Evolutionary conservation across 371 early-diverging fungal genomes (phyloP).

Genomic region (Syncephalis fuscata): DNA sequence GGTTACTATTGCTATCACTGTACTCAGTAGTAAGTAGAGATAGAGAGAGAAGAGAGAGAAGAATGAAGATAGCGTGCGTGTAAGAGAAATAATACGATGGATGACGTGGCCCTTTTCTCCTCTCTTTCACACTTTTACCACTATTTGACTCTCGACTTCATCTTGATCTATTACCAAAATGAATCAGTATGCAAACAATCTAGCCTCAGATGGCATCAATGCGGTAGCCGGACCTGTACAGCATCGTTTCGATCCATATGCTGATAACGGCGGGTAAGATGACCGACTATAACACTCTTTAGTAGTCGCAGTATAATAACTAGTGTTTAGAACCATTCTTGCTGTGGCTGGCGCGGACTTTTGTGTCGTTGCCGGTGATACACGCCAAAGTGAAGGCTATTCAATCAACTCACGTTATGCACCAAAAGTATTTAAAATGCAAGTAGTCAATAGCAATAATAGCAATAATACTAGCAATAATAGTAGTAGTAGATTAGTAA

Average conservation of each 20-base stretch:
- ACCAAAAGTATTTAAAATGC: constrained; percentile 84
- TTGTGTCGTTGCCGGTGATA: constrained; percentile 92
- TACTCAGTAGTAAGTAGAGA: too few species aligned
- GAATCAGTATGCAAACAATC: too few species aligned
- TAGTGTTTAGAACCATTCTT: constrained; percentile 58
- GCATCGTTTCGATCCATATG: constrained; percentile 62
- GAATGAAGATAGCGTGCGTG: too few species aligned
- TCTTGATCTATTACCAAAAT: too few species aligned
- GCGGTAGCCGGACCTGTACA: constrained; percentile 26
- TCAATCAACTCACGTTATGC: constrained; percentile 87
- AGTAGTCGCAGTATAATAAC: neutral
- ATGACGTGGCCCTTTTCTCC: too few species aligned
- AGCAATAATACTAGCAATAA: neutral
- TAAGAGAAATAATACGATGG: too few species aligned
- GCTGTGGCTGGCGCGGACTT: constrained; percentile 94
- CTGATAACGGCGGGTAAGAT: constrained; percentile 56
- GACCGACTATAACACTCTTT: neutral
- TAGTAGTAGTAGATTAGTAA: neutral
- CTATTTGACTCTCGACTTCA: too few species aligned
- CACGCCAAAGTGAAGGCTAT: constrained; percentile 94
- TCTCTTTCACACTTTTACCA: too few species aligned
- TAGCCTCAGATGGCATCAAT: neutral
- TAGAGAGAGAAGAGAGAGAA: too few species aligned
- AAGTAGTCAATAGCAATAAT: constrained; percentile 6
- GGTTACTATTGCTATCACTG: neutral